A percentile compares a stretch with the other conserved stretches of the same genome.
Evolutionary conservation across 129 eudicot species (phyloP).

Genomic region (Centaurea solstitialis): DNA sequence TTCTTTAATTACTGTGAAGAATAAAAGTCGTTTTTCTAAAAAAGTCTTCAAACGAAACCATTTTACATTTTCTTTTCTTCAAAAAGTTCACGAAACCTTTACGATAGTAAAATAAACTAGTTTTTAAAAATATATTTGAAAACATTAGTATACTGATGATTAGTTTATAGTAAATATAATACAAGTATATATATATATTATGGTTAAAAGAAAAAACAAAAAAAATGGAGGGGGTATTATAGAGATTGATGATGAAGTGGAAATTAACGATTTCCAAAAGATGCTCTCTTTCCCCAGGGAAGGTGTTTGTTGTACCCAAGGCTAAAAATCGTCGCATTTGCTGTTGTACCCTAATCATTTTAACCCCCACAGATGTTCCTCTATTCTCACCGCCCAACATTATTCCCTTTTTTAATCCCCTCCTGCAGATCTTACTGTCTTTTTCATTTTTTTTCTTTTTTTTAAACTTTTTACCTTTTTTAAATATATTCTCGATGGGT

Average conservation of each 20-base stretch:
- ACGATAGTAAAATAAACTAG: no score
- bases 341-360: constrained; percentile 41
- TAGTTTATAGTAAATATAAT: no score
- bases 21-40: no score
- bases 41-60: no score
- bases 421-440: constrained; percentile 37
- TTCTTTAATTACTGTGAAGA: no score
- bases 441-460: background rate
- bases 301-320: constrained; percentile 28
- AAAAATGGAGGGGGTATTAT: background rate
- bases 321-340: constrained; percentile 30
- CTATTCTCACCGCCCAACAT: constrained; percentile 3
- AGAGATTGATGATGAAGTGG: constrained; percentile 30
- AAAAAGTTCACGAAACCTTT: no score
- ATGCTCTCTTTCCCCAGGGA: constrained; percentile 32
- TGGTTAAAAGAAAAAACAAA: background rate
- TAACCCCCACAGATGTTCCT: constrained; percentile 39
- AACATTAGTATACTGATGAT: no score
- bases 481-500: no score
- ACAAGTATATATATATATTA: no score
- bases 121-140: no score
- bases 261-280: constrained; percentile 39
- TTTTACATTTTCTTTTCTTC: no score
- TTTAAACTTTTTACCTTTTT: background rate
- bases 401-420: constrained; percentile 2